Evolutionary conservation across 1,284 basidiomycete genomes (phyloP).

Genomic region (Nidula niveotomentosa): DNA sequence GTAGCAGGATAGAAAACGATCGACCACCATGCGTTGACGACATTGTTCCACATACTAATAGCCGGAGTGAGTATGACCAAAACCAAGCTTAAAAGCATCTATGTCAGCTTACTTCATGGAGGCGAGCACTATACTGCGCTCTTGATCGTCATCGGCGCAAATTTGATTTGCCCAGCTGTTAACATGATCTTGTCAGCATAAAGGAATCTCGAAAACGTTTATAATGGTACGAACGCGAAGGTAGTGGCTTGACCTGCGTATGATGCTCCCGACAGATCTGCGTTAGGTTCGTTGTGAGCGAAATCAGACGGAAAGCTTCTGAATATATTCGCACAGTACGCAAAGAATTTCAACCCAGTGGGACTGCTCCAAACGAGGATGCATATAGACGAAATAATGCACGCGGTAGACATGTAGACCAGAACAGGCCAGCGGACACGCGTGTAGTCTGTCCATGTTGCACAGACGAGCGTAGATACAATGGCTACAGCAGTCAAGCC

Average conservation of each 20-base stretch:
- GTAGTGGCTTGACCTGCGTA: slow-evolving; percentile 71
- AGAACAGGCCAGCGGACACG: slow-evolving; percentile 63
- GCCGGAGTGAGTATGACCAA: neutral
- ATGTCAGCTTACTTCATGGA: slow-evolving; percentile 58
- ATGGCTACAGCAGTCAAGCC: slow-evolving; percentile 69
- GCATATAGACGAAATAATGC: slow-evolving; percentile 53
- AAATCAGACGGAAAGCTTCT: neutral
- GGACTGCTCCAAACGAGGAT: slow-evolving; percentile 59
- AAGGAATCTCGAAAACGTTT: slow-evolving; percentile 1
- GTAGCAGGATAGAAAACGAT: slow-evolving; percentile 68
- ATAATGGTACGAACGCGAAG: slow-evolving; percentile 48
- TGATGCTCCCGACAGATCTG: slow-evolving; percentile 62
- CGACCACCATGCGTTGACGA: slow-evolving; percentile 70
- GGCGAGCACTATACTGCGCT: slow-evolving; percentile 64
- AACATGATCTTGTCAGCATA: slow-evolving; percentile 1
- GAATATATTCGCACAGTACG: slow-evolving; percentile 50
- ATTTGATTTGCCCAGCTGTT: slow-evolving; percentile 70
- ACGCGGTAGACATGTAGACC: slow-evolving; percentile 58
- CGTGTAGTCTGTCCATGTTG: slow-evolving; percentile 60
- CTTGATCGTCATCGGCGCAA: slow-evolving; percentile 65
- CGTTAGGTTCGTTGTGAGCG: neutral
- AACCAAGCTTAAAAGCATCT: too few species aligned
- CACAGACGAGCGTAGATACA: slow-evolving; percentile 59
- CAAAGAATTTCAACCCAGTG: slow-evolving; percentile 62
- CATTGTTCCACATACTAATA: slow-evolving; percentile 70